These are phyloP conservation scores for Hapsidospora chrysogenum DNA, from an alignment of 495 filamentous ascomycete species.

Conservation along the genomic window DNA sequence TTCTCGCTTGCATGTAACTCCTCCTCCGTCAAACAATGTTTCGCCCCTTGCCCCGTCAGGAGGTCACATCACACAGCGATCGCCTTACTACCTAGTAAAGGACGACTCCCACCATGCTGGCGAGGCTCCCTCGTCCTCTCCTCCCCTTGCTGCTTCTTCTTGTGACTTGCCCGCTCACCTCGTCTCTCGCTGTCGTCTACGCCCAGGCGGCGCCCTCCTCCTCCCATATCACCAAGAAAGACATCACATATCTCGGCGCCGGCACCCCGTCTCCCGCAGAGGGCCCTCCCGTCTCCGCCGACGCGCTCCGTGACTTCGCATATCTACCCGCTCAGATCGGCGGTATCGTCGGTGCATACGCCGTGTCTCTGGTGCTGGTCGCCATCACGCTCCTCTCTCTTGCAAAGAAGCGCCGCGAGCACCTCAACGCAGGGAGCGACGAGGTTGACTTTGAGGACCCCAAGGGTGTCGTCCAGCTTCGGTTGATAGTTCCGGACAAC, in stretches of 20 bases:
- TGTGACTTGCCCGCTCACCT: slow-evolving; percentile 17
- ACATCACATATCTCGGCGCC: slow-evolving; percentile 28
- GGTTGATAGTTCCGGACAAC: slow-evolving; percentile 8
- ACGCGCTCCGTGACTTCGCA: slow-evolving; percentile 37
- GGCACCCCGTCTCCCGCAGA: slow-evolving; percentile 40
- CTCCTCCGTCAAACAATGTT: too few species aligned
- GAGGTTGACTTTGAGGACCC: slow-evolving; percentile 10
- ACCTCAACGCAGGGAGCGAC: slow-evolving; percentile 15
- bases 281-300: slow-evolving; percentile 35
- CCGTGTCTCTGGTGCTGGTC: slow-evolving; percentile 52
- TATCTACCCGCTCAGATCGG: slow-evolving; percentile 61
- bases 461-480: slow-evolving; percentile 5
- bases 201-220: slow-evolving; percentile 12
- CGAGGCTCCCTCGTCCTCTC: slow-evolving; percentile 7
- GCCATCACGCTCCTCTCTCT: slow-evolving; percentile 43
- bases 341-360: slow-evolving; percentile 65
- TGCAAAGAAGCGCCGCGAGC: slow-evolving; percentile 23
- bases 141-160: slow-evolving; percentile 10
- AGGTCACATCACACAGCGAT: slow-evolving; percentile 1
- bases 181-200: slow-evolving; percentile 7
- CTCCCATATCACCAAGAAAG: slow-evolving; percentile 18
- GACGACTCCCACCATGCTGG: slow-evolving; percentile 4
- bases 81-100: not conserved
- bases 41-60: slow-evolving; percentile 3
- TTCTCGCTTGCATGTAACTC: too few species aligned